Percentiles rank a stretch among this genome's conserved stretches.
phyloP scores from a whole-genome alignment of 2,329 filamentous ascomycete genomes.

The Ceratocystis albifundus region DNA sequence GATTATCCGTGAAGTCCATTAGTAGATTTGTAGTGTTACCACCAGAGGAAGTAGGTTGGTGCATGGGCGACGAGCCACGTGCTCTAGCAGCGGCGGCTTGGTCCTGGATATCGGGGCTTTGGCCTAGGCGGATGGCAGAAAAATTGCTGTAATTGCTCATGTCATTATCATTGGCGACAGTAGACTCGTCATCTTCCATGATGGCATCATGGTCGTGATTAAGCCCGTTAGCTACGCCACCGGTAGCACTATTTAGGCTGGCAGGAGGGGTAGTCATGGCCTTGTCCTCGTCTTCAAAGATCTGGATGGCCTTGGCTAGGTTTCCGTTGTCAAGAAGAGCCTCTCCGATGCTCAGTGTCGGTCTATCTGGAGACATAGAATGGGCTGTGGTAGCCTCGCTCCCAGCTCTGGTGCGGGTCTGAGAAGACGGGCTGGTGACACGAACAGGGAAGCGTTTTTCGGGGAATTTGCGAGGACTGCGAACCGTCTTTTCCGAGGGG shows the following conservation, averaged over 20 bases:
- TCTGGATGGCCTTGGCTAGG: constrained; percentile 48
- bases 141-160: constrained; percentile 81
- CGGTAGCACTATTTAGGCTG: constrained; percentile 26
- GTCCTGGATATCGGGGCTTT: constrained; percentile 14
- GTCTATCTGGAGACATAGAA: constrained; percentile 16
- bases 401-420: constrained; percentile 21
- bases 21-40: constrained; percentile 64
- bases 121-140: constrained; percentile 59
- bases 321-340: constrained; percentile 45
- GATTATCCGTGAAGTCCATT: constrained; percentile 76
- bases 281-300: constrained; percentile 46
- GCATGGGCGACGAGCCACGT: constrained; percentile 40
- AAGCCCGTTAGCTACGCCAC: constrained; percentile 24
- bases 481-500: constrained; percentile 28
- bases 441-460: constrained; percentile 52
- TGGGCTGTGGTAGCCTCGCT: constrained; percentile 21
- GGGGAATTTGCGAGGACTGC: constrained; percentile 40
- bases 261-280: constrained; percentile 22
- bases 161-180: constrained; percentile 56
- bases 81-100: constrained; percentile 17
- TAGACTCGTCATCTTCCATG: constrained; percentile 29
- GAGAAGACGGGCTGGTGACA: constrained; percentile 32
- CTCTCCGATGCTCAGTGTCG: constrained; percentile 40
- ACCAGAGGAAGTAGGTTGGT: constrained; percentile 32
- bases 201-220: constrained; percentile 23